Percentiles rank a stretch among this genome's conserved stretches.
These are phyloP conservation scores for Rhynchosporium secalis DNA, from an alignment of 2,329 filamentous ascomycete species.

Conservation along the genomic window DNA sequence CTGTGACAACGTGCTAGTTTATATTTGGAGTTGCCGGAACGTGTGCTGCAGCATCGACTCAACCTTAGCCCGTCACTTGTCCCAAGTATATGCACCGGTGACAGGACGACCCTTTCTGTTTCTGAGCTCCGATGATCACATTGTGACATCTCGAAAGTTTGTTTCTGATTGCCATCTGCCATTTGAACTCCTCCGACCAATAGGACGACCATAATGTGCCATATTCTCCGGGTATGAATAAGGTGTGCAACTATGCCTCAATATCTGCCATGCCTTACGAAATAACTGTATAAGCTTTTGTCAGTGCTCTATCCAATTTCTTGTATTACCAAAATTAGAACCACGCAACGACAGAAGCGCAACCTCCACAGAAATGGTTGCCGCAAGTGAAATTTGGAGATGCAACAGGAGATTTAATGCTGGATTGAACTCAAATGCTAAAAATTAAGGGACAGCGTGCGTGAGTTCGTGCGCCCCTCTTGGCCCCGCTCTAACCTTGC, in stretches of 20 bases:
- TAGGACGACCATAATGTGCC: constrained; percentile 14
- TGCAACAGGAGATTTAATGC: neutral
- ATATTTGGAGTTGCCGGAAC: neutral
- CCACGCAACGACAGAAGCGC: neutral
- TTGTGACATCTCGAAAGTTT: constrained; percentile 8
- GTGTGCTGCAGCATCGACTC: neutral
- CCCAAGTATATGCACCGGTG: neutral
- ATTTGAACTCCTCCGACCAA: constrained; percentile 2
- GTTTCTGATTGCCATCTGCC: constrained; percentile 8
- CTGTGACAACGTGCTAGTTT: neutral
- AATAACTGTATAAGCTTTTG: neutral
- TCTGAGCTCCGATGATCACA: neutral
- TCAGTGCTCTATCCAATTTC: neutral
- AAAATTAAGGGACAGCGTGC: neutral
- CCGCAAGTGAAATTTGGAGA: constrained; percentile 1
- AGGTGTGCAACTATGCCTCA: constrained; percentile 9
- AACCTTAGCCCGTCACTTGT: neutral
- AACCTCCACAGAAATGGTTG: neutral
- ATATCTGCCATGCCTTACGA: constrained; percentile 2
- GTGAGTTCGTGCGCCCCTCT: neutral
- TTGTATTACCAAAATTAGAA: neutral
- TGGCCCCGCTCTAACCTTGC: neutral
- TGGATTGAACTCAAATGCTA: neutral
- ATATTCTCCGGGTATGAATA: constrained; percentile 11
- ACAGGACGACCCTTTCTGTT: neutral